Evolutionary conservation across 1,284 basidiomycete genomes (phyloP).

Genomic region (Chondrostereum purpureum): DNA sequence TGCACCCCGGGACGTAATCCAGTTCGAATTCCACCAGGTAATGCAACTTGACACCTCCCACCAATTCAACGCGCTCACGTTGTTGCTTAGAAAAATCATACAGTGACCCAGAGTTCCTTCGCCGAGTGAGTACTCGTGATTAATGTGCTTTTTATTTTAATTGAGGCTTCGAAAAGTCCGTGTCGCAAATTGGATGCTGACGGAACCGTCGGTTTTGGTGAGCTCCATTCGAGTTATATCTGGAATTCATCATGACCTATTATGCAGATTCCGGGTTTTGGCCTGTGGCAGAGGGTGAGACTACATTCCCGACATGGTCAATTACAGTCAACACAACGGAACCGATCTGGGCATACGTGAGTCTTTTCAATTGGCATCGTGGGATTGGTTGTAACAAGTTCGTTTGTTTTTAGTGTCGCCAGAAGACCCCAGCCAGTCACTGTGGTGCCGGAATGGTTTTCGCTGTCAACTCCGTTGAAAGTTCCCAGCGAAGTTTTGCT

Average conservation of each 20-base stretch:
- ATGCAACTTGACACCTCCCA: slow-evolving; percentile 18
- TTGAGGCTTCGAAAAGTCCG: slow-evolving; percentile 22
- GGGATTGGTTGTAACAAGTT: slow-evolving; percentile 9
- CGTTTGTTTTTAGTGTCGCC: slow-evolving; percentile 36
- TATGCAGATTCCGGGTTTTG: slow-evolving; percentile 10
- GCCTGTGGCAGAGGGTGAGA: slow-evolving; percentile 38
- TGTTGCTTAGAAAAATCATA: slow-evolving; percentile 49
- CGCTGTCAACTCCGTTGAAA: slow-evolving; percentile 41
- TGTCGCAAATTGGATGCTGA: slow-evolving; percentile 39
- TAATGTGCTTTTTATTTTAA: neutral
- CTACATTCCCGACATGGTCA: slow-evolving; percentile 45
- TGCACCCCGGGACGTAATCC: slow-evolving; percentile 41
- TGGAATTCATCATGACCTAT: neutral
- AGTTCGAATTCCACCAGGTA: slow-evolving; percentile 48
- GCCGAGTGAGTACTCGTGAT: slow-evolving; percentile 21
- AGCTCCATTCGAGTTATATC: slow-evolving; percentile 15
- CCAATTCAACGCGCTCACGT: neutral
- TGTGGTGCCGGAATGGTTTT: slow-evolving; percentile 51
- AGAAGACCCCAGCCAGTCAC: slow-evolving; percentile 31
- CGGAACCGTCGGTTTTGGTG: slow-evolving; percentile 41
- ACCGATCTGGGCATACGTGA: slow-evolving; percentile 40
- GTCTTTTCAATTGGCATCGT: slow-evolving; percentile 12
- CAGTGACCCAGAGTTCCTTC: slow-evolving; percentile 63
- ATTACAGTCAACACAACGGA: slow-evolving; percentile 49
- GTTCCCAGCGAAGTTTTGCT: slow-evolving; percentile 42